These are phyloP conservation scores for Saccharomycopsis microspora DNA, from an alignment of 805 yeast genomes.

Conservation along the genomic window DNA sequence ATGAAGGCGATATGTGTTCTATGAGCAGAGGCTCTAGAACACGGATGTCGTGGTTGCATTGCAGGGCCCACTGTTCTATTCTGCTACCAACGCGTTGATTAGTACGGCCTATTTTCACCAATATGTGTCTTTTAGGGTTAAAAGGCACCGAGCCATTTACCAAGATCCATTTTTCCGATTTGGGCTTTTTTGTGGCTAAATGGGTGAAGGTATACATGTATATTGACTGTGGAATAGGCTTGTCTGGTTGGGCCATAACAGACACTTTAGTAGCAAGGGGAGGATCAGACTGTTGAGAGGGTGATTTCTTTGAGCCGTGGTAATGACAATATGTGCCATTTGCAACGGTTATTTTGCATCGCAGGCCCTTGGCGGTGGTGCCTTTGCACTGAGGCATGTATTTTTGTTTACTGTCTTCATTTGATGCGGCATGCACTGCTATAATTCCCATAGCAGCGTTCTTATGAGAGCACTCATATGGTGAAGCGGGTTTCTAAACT, in stretches of 20 bases:
- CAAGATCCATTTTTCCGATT: slow-evolving; percentile 26
- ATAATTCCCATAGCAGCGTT: too few species aligned
- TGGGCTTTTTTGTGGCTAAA: slow-evolving; percentile 17
- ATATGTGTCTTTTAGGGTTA: slow-evolving; percentile 27
- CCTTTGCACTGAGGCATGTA: slow-evolving; percentile 28
- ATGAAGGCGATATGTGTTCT: slow-evolving; percentile 16
- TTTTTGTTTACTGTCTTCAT: background rate
- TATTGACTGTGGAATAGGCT: background rate
- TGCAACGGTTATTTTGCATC: slow-evolving; percentile 26
- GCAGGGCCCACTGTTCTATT: slow-evolving; percentile 39
- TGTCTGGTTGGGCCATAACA: slow-evolving; percentile 15
- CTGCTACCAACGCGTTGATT: slow-evolving; percentile 31
- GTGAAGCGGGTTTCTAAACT: too few species aligned
- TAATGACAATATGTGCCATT: slow-evolving; percentile 25
- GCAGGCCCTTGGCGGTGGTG: slow-evolving; percentile 27
- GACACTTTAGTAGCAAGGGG: background rate
- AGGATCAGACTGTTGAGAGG: background rate
- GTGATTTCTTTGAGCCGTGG: slow-evolving; percentile 19
- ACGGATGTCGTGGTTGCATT: slow-evolving; percentile 37
- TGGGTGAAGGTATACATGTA: background rate
- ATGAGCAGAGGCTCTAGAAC: slow-evolving; percentile 26
- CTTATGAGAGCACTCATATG: too few species aligned
- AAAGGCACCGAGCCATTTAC: slow-evolving; percentile 26
- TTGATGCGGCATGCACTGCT: too few species aligned
- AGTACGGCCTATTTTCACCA: slow-evolving; percentile 46